Percentiles rank a stretch among this genome's conserved stretches.
Conservation (phyloP, 208 protist species). For the Leishmania amazonensis region DNA sequence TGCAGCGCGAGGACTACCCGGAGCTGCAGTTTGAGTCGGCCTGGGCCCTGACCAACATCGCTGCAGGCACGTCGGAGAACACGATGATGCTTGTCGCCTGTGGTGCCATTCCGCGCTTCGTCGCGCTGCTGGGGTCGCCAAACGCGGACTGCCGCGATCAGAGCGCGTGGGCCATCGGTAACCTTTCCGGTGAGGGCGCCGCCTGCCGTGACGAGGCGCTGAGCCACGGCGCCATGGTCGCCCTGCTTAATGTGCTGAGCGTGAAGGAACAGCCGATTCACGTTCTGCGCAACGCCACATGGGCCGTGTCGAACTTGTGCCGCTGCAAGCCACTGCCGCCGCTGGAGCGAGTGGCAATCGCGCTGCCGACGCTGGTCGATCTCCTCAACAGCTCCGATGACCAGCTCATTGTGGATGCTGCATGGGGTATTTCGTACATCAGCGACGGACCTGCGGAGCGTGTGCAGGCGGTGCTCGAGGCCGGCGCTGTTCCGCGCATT, state of each 20-base stretch:
- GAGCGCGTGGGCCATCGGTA: conserved; percentile 99
- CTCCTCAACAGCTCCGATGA: conserved; percentile 92
- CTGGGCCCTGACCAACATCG: conserved; percentile 99
- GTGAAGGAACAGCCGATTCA: conserved; percentile 57
- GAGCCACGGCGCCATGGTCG: conserved; percentile 62
- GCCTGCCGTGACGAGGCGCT: conserved; percentile 94
- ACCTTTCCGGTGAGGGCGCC: conserved; percentile 98
- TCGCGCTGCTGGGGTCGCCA: conserved; percentile 91
- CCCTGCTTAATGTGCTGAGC: conserved; percentile 77
- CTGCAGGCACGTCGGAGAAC: conserved; percentile 96
- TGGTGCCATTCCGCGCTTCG: conserved; percentile 96
- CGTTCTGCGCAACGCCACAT: conserved; percentile 95
- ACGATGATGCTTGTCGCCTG: conserved; percentile 91
- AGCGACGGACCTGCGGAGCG: conserved; percentile 95
- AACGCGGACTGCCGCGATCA: conserved; percentile 96
- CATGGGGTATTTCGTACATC: conserved; percentile 98
- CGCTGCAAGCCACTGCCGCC: conserved; percentile 95
- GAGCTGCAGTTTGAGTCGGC: conserved; percentile 98
- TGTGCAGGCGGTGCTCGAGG: conserved; percentile 95
- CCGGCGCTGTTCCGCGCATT: conserved; percentile 85
- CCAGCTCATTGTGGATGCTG: conserved; percentile 96
- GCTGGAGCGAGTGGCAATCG: conserved; percentile 69
- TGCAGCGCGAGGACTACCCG: conserved; percentile 74
- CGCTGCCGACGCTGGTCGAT: conserved; percentile 87
- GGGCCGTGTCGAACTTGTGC: conserved; percentile 98